phyloP scores from a whole-genome alignment of 2,329 filamentous ascomycete genomes.

The Leptographium radiaticola region DNA sequence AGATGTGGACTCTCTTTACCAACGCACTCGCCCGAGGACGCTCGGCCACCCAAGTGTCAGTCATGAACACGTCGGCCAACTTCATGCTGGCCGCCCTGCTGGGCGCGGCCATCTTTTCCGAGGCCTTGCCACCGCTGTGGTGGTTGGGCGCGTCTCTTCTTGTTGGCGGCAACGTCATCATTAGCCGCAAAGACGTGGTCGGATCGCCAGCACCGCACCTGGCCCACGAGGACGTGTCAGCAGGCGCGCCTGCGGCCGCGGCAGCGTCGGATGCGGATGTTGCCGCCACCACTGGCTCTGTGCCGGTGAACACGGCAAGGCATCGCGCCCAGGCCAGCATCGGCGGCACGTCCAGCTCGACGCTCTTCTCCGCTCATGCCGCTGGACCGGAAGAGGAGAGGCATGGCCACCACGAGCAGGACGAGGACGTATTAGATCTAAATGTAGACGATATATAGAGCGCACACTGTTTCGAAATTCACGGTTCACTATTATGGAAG shows the following conservation, averaged over 20 bases:
- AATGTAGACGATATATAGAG: background rate
- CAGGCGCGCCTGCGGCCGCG: background rate
- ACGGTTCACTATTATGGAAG: too few relatives aligned
- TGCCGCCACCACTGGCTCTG: background rate
- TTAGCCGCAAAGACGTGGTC: conserved; percentile 50
- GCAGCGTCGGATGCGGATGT: background rate
- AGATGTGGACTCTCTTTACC: conserved; percentile 79
- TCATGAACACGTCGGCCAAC: conserved; percentile 73
- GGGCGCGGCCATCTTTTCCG: conserved; percentile 57
- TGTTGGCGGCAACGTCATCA: conserved; percentile 65
- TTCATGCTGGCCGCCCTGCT: conserved; percentile 67
- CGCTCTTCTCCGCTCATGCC: background rate
- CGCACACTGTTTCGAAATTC: background rate
- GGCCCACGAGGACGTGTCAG: background rate
- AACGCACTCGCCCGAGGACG: conserved; percentile 59
- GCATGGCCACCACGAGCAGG: background rate
- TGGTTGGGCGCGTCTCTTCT: conserved; percentile 61
- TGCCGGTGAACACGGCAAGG: background rate
- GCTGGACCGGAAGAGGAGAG: background rate
- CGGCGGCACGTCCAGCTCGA: background rate
- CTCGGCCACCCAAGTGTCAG: conserved; percentile 66
- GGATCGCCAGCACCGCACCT: background rate
- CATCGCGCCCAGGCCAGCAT: background rate
- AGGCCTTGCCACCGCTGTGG: conserved; percentile 60
- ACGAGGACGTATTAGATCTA: background rate